A percentile compares a stretch with the other conserved stretches of the same genome.
These are phyloP conservation scores for Mentha longifolia DNA, from an alignment of 257 asterid genomes.

Conservation along the genomic window DNA sequence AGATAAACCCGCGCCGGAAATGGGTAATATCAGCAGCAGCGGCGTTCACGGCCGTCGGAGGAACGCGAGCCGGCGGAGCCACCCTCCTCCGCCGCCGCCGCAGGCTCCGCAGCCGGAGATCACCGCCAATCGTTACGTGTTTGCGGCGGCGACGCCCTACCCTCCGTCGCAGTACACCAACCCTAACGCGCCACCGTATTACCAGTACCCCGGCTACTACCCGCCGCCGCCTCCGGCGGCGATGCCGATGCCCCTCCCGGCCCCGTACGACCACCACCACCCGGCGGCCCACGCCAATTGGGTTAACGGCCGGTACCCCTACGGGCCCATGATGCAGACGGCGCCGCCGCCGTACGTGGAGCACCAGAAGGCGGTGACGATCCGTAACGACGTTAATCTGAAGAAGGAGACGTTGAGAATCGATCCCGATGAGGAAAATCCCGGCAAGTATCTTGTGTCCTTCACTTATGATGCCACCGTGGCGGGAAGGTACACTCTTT, in stretches of 20 bases:
- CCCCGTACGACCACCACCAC: slow-evolving; percentile 81
- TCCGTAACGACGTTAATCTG: slow-evolving; percentile 88
- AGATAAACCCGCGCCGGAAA: slow-evolving; percentile 13
- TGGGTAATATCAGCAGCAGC: slow-evolving; percentile 96
- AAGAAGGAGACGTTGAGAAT: slow-evolving; percentile 90
- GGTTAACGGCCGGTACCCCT: slow-evolving; percentile 74
- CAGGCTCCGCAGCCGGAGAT: slow-evolving; percentile 78
- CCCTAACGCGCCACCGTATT: slow-evolving; percentile 78
- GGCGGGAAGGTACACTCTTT: slow-evolving; percentile 68
- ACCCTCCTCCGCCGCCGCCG: slow-evolving; percentile 76
- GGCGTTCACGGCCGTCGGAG: slow-evolving; percentile 68
- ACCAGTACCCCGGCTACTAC: slow-evolving; percentile 83
- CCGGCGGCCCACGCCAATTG: slow-evolving; percentile 66
- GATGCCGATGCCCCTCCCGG: slow-evolving; percentile 72
- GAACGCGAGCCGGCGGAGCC: slow-evolving; percentile 62
- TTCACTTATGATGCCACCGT: slow-evolving; percentile 95
- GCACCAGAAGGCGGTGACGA: slow-evolving; percentile 98
- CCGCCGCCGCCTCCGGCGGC: slow-evolving; percentile 66
- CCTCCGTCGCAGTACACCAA: slow-evolving; percentile 76
- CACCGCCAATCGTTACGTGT: slow-evolving; percentile 83
- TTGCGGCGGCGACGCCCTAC: slow-evolving; percentile 97
- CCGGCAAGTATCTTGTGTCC: slow-evolving; percentile 78
- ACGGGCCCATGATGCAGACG: slow-evolving; percentile 70
- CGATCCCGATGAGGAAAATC: slow-evolving; percentile 84
- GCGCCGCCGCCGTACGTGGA: slow-evolving; percentile 75